Base-by-base conservation (phyloP, 2,329 filamentous ascomycete genomes). In the Camptophora hylomeconis region DNA sequence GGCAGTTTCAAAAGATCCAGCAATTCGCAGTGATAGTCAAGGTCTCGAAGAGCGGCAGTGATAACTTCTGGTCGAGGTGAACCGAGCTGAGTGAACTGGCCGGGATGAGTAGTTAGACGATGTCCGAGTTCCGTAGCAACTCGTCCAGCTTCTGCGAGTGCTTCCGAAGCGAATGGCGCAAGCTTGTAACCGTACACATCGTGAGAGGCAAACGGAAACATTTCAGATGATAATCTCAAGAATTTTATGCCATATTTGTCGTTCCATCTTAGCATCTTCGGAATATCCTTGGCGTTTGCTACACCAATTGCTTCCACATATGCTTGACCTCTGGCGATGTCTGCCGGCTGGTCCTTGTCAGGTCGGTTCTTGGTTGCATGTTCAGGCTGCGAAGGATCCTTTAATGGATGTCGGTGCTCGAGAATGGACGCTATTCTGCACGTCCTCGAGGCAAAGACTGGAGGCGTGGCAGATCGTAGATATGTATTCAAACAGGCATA, bases 401-500 rank as follows among this genome's bases (percentile, higher is more conserved):
- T 64, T 2, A 94, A 62, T 0, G 86, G 83, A 52, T 93, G 73
- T 6, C 83, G 74, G 45, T 94, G 82, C 33, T 94, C 84, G 7
- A 94, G 50, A 23, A 95, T 93, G 1, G 83, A 92, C 1, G 81
- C 67, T 37, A 95, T 87, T 17, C 86, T 79, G 49, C 86, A 94
- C 1, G 87, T 94, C 31, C 87, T 72, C 0, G 87, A 94, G 40
- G 76, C 80, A 53, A 94, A 95, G 2, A 95, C 74, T 0, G 87
- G 75, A 5, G 83, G 81, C 37, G 75, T 87, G 2, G 80, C 74
- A 29, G 70, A 68, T 24, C 87, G 77, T 2, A 95, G 65, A 51
- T 94, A 94, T 0, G 87, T 95, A 49, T 92, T 92, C 10, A 95
- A 60, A 48, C 86, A 94, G 7, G 87, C 83, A 66, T 92, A 94